Evolutionary conservation across 768 basidiomycete species (phyloP).

Genomic region (Lactarius akahatsu): DNA sequence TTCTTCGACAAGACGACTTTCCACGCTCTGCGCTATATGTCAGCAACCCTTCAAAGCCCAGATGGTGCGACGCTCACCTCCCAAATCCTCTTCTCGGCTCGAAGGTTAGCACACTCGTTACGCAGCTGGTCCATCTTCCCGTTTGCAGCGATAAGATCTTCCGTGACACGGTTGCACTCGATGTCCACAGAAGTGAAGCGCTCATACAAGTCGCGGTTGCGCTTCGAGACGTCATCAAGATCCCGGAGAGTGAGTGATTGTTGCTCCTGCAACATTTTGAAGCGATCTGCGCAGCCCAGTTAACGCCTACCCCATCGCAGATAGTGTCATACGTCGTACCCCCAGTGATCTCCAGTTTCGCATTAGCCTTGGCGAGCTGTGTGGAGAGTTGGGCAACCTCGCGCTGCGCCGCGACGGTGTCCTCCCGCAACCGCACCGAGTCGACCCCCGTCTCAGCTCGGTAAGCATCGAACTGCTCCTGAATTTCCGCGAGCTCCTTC

Average conservation of each 20-base stretch:
- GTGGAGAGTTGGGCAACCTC: constrained; percentile 66
- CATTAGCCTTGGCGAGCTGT: constrained; percentile 77
- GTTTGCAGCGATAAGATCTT: constrained; percentile 61
- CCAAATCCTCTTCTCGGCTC: constrained; percentile 93
- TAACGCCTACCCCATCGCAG: not conserved
- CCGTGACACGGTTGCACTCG: constrained; percentile 64
- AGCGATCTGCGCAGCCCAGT: constrained; percentile 53
- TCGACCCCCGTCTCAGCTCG: constrained; percentile 80
- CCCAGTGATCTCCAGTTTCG: constrained; percentile 72
- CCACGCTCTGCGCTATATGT: constrained; percentile 55
- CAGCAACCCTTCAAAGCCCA: not conserved
- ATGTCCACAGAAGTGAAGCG: constrained; percentile 75
- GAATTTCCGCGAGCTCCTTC: constrained; percentile 67
- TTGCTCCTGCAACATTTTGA: constrained; percentile 70
- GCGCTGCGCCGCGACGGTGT: constrained; percentile 60
- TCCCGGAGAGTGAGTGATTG: constrained; percentile 60
- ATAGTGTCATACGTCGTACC: constrained; percentile 47
- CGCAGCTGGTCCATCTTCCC: constrained; percentile 71
- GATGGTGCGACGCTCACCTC: constrained; percentile 52
- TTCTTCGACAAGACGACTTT: constrained; percentile 79
- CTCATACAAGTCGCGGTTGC: constrained; percentile 71
- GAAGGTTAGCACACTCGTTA: constrained; percentile 82
- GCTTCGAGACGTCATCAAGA: constrained; percentile 61
- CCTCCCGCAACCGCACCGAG: constrained; percentile 66
- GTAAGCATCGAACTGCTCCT: constrained; percentile 79